Percentiles rank a stretch among this genome's conserved stretches.
These are phyloP conservation scores for Dothistroma pini DNA, from an alignment of 2,329 filamentous ascomycete species.

Conservation along the genomic window DNA sequence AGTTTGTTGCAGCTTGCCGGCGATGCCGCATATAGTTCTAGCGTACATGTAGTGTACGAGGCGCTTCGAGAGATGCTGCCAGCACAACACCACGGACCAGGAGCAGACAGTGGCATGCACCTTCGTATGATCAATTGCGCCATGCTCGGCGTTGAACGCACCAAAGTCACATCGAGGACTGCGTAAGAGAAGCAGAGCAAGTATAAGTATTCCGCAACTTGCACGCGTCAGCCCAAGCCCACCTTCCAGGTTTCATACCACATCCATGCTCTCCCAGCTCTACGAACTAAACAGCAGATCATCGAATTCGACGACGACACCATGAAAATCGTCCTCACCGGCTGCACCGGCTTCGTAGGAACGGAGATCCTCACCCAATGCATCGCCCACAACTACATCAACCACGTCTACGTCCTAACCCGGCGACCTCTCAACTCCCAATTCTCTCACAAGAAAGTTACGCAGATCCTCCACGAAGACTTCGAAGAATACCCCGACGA, in stretches of 20 bases:
- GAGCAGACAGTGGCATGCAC: neutral
- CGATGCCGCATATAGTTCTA: conserved; percentile 5
- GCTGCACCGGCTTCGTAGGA: conserved; percentile 58
- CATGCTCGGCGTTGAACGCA: neutral
- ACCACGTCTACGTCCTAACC: conserved; percentile 36
- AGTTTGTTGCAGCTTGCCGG: conserved; percentile 1
- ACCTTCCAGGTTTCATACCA: neutral
- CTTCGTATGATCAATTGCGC: neutral
- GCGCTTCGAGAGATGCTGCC: neutral
- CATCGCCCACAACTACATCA: conserved; percentile 50
- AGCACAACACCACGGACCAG: neutral
- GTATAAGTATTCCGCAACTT: neutral
- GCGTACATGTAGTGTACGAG: conserved; percentile 1
- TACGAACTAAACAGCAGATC: neutral
- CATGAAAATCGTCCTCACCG: conserved; percentile 60
- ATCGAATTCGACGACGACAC: neutral
- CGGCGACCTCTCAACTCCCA: conserved; percentile 30
- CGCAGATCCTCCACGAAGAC: conserved; percentile 43
- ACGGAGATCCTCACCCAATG: conserved; percentile 51
- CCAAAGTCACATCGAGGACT: neutral
- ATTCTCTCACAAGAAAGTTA: conserved; percentile 33
- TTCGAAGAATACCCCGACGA: conserved; percentile 51
- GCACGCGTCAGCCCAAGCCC: neutral
- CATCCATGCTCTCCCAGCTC: neutral
- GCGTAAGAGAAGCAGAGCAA: neutral